Conservation (phyloP, 805 yeast species). For the Ogataea allantospora region DNA sequence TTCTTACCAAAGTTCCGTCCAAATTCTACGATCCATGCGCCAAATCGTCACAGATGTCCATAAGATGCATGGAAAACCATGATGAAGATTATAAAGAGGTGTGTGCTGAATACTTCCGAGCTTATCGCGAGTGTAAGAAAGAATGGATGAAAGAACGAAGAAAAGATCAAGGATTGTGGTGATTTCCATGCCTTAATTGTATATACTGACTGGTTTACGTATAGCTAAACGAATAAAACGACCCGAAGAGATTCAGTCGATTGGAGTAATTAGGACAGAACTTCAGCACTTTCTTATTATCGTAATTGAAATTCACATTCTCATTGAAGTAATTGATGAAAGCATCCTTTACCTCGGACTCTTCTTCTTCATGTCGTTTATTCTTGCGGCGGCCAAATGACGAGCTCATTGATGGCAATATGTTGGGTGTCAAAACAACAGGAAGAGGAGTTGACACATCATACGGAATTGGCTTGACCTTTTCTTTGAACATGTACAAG, state of each 20-base stretch:
- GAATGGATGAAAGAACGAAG: constrained; percentile 53
- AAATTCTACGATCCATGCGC: constrained; percentile 92
- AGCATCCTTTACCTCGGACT: constrained; percentile 19
- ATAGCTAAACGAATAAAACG: constrained; percentile 26
- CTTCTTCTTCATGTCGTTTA: constrained; percentile 15
- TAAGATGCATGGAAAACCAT: constrained; percentile 78
- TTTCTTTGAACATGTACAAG: constrained; percentile 11
- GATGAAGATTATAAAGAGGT: constrained; percentile 61
- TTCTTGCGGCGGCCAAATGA: constrained; percentile 15
- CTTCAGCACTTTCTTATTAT: constrained; percentile 22
- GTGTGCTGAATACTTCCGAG: constrained; percentile 83
- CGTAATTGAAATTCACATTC: constrained; percentile 22
- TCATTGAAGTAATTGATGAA: constrained; percentile 26
- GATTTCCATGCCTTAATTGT: constrained; percentile 6
- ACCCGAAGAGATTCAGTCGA: constrained; percentile 20
- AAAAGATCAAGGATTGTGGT: constrained; percentile 36
- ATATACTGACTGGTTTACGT: constrained; percentile 17
- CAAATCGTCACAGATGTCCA: constrained; percentile 83
- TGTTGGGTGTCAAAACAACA: constrained; percentile 9
- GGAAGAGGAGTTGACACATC: constrained; percentile 15
- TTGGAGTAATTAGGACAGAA: constrained; percentile 22
- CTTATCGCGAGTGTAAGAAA: constrained; percentile 88
- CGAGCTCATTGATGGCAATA: constrained; percentile 9
- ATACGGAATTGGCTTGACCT: constrained; percentile 9
- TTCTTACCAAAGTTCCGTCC: constrained; percentile 74